These are phyloP conservation scores for Penicillium sp. DNA, from an alignment of 2,329 filamentous ascomycete species.

Conservation along the genomic window DNA sequence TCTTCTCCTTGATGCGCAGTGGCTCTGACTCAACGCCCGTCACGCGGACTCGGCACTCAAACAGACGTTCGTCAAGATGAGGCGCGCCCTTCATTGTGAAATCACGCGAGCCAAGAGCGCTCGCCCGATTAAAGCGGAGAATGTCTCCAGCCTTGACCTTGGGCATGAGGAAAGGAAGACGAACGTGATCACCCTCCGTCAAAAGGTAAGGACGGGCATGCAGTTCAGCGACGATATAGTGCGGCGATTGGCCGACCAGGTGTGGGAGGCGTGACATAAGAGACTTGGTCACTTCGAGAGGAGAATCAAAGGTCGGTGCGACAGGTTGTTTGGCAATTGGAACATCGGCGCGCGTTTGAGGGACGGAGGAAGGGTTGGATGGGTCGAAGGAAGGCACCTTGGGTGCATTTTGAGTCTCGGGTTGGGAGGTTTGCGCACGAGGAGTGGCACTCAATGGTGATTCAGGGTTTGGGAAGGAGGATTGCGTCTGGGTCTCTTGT, in stretches of 20 bases:
- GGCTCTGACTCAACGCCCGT: slow-evolving; percentile 83
- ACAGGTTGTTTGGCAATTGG: slow-evolving; percentile 41
- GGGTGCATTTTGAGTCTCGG: slow-evolving; percentile 16
- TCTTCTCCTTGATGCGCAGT: slow-evolving; percentile 77
- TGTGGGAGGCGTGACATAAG: slow-evolving; percentile 49
- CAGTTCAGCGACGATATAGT: slow-evolving; percentile 54
- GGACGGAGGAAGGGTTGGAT: slow-evolving; percentile 19
- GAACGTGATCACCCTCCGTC: slow-evolving; percentile 69
- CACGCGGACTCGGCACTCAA: slow-evolving; percentile 82
- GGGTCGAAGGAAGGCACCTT: slow-evolving; percentile 15
- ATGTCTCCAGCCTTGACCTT: slow-evolving; percentile 79
- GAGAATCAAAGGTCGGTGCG: slow-evolving; percentile 42
- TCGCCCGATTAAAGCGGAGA: slow-evolving; percentile 83
- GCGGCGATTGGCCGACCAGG: slow-evolving; percentile 49
- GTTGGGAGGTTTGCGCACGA: slow-evolving; percentile 32
- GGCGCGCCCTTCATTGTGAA: slow-evolving; percentile 82
- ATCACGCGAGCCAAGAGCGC: slow-evolving; percentile 80
- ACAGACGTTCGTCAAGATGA: slow-evolving; percentile 82
- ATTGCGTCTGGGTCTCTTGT: slow-evolving; percentile 35
- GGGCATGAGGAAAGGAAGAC: slow-evolving; percentile 78
- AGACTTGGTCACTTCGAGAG: slow-evolving; percentile 47
- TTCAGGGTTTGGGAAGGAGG: slow-evolving; percentile 36
- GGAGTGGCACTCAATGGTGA: slow-evolving; percentile 33
- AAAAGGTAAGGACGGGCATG: slow-evolving; percentile 56
- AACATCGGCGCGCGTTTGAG: slow-evolving; percentile 32